Evolutionary conservation across 1,284 basidiomycete species (phyloP).

Genomic region (Tilletiopsis washingtonensis): DNA sequence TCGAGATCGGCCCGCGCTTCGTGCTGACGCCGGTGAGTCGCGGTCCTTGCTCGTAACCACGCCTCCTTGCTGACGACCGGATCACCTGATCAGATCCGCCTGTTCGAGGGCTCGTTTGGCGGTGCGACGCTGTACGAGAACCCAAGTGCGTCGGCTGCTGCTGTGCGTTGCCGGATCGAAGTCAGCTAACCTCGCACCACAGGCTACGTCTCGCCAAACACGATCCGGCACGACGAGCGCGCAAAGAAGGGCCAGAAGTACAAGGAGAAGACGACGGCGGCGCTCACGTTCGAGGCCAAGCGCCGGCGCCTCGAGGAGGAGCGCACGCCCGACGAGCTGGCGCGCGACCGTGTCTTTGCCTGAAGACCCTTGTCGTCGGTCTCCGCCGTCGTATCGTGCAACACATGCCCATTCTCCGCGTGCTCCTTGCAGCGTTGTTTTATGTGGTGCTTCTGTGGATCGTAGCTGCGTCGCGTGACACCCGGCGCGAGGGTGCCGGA

Average conservation of each 20-base stretch:
- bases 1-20: slow-evolving; percentile 82
- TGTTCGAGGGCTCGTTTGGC: slow-evolving; percentile 93
- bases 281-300: slow-evolving; percentile 61
- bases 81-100: too few species aligned
- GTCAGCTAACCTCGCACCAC: slow-evolving; percentile 6
- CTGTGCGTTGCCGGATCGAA: too few species aligned
- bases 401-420: too few species aligned
- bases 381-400: too few species aligned
- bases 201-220: slow-evolving; percentile 87
- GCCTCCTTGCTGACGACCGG: too few species aligned
- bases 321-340: slow-evolving; percentile 69
- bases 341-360: slow-evolving; percentile 79
- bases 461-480: too few species aligned
- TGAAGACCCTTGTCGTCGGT: too few species aligned
- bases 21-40: slow-evolving; percentile 92
- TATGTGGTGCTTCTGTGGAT: too few species aligned
- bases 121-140: slow-evolving; percentile 95
- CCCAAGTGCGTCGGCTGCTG: too few species aligned
- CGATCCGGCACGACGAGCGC: slow-evolving; percentile 65
- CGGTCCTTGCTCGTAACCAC: too few species aligned
- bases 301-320: slow-evolving; percentile 58
- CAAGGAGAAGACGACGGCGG: slow-evolving; percentile 67
- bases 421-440: too few species aligned
- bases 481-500: too few species aligned
- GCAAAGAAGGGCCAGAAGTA: slow-evolving; percentile 73